phyloP scores from a whole-genome alignment of 805 yeast genomes.

The Nakazawaea wickerhamii region DNA sequence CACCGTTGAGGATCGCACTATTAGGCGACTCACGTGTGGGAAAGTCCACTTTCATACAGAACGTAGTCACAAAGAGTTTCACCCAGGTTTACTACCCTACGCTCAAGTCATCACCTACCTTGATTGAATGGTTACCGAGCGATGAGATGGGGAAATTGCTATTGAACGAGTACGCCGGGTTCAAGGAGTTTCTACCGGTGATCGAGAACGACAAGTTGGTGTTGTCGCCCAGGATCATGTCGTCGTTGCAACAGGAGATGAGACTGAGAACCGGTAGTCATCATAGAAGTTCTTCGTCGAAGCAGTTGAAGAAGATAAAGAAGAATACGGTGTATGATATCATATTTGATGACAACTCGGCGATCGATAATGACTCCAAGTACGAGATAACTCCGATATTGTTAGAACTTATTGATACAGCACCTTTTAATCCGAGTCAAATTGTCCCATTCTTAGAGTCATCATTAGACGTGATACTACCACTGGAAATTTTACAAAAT shows the following conservation, averaged over 20 bases:
- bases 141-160: conserved; percentile 33
- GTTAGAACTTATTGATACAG: conserved; percentile 70
- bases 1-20: conserved; percentile 53
- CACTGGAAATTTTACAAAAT: conserved; percentile 52
- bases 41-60: conserved; percentile 51
- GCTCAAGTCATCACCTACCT: conserved; percentile 49
- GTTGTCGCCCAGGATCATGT: conserved; percentile 19
- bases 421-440: conserved; percentile 59
- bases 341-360: conserved; percentile 3
- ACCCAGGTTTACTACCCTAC: conserved; percentile 77
- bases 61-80: conserved; percentile 41
- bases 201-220: conserved; percentile 20
- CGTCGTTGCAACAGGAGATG: conserved; percentile 19
- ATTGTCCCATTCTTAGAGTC: conserved; percentile 75
- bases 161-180: conserved; percentile 41
- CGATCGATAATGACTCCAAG: background rate
- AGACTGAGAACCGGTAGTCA: conserved; percentile 17
- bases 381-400: conserved; percentile 47
- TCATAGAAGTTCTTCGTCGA: conserved; percentile 11
- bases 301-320: conserved; percentile 4
- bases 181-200: conserved; percentile 31
- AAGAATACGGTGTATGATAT: conserved; percentile 5
- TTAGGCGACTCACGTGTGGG: conserved; percentile 58
- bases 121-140: conserved; percentile 49
- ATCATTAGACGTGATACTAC: conserved; percentile 57